These are phyloP conservation scores for Volvox reticuliferus DNA, from an alignment of 139 green algal genomes.

Conservation along the genomic window DNA sequence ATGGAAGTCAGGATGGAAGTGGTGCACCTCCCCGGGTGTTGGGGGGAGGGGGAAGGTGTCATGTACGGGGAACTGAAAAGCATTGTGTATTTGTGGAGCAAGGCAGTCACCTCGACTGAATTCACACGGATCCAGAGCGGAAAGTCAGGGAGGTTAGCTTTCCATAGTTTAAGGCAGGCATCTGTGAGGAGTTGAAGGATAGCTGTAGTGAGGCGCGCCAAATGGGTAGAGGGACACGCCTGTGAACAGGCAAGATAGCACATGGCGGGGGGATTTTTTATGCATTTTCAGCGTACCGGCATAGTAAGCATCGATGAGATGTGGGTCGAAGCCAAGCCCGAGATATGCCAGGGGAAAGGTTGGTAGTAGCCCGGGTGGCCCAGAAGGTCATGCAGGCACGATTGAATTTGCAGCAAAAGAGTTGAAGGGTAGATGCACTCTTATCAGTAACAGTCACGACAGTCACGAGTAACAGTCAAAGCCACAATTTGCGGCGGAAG, in stretches of 20 bases:
- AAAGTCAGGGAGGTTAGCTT: neutral
- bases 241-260: constrained; percentile 22
- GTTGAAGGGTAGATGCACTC: too few relatives aligned
- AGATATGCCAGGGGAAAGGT: too few relatives aligned
- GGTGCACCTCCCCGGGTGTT: too few relatives aligned
- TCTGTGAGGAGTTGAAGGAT: neutral
- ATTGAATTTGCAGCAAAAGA: too few relatives aligned
- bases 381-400: too few relatives aligned
- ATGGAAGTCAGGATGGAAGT: too few relatives aligned
- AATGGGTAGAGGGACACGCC: neutral
- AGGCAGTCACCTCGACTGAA: neutral
- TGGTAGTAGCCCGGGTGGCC: too few relatives aligned
- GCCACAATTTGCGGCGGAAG: too few relatives aligned
- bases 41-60: too few relatives aligned
- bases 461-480: too few relatives aligned
- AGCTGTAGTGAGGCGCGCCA: neutral
- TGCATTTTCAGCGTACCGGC: constrained; percentile 27
- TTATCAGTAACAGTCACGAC: too few relatives aligned
- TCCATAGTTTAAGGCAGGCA: neutral
- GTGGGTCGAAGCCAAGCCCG: too few relatives aligned
- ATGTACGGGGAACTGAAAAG: neutral
- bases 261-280: neutral
- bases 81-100: constrained; percentile 21
- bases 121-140: neutral
- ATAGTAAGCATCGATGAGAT: neutral